Evolutionary conservation across 1,139 yeast species (phyloP), one percentile per base, ranked within the genome.

Genomic region (Hansenula sp.): DNA sequence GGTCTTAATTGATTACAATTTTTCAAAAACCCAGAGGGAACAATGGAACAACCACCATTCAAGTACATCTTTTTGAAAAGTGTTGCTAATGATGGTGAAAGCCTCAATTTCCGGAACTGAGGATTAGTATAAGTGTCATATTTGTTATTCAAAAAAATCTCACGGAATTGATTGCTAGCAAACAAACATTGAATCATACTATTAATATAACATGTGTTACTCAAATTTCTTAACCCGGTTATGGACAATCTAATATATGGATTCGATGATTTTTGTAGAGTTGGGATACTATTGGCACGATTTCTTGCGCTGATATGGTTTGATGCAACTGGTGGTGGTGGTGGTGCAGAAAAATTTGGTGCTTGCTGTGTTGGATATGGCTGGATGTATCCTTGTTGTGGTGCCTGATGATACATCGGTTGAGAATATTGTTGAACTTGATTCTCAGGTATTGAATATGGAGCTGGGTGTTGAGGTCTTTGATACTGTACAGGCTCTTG

Each of bases 121-220:
- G 61, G 60, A 44, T 66, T 67, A 31, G 71, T 61, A 46, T 68
- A 74, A 21, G 65, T 61, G 40, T 70, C 72, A 56, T 69, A 77
- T 34, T 62, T 65, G 56, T 68, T 68, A 27, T 70, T 65, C 17
- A 67, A 49, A 48, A 78, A 77, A 12, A 78, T 57, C 12, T 61
- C 56, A 43, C 75, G 67, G 49, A 80, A 74, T 18, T 57, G 56
- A 12, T 60, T 59, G 0, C 84, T 65, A 0, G 83, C 85, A 55
- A 82, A 78, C 9, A 85, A 55, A 48, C 86, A 70, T 58, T 85
- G 94, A 18, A 84, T 61, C 48, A 82, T 79, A 57, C 84, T 77
- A 58, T 84, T 84, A 58, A 84, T 79, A 58, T 84, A 84, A 53
- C 93, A 84, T 0, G 89, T 81, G 21, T 84, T 81, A 0, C 90